Evolutionary conservation across 2,329 filamentous ascomycete genomes (phyloP).

Genomic region (Exophiala lecanii-corni): DNA sequence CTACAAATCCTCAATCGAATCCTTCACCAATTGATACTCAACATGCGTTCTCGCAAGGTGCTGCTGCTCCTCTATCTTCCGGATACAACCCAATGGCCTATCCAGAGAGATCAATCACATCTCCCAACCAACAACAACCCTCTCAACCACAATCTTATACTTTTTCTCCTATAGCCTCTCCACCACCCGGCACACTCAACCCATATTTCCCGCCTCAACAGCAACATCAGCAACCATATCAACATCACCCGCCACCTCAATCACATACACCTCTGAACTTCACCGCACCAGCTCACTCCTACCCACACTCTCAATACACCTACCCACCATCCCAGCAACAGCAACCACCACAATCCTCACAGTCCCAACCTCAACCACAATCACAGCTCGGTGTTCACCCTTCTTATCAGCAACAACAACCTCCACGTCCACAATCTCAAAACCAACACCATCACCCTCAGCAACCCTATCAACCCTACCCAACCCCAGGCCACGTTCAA

Average conservation of each 20-base stretch:
- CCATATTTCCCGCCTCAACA: slow-evolving; percentile 7
- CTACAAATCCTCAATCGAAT: slow-evolving; percentile 13
- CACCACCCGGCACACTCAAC: slow-evolving; percentile 11
- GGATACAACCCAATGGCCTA: slow-evolving; percentile 51
- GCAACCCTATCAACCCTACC: slow-evolving; percentile 33
- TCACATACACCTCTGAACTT: slow-evolving; percentile 21
- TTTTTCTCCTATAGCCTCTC: slow-evolving; percentile 21
- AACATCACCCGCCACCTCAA: slow-evolving; percentile 10
- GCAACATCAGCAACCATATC: slow-evolving; percentile 10
- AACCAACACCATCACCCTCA: slow-evolving; percentile 29
- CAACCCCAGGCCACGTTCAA: slow-evolving; percentile 37
- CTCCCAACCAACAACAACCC: slow-evolving; percentile 16
- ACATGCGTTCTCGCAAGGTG: slow-evolving; percentile 32
- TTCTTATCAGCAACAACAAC: slow-evolving; percentile 17
- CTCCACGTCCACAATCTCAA: slow-evolving; percentile 22
- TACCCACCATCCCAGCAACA: slow-evolving; percentile 30
- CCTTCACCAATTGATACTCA: slow-evolving; percentile 20
- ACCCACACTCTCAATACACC: slow-evolving; percentile 16
- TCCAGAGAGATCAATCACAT: slow-evolving; percentile 28
- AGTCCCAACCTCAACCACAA: slow-evolving; percentile 43
- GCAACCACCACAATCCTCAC: slow-evolving; percentile 41
- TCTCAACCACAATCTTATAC: slow-evolving; percentile 14
- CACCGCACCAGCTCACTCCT: slow-evolving; percentile 21
- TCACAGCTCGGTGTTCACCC: slow-evolving; percentile 38
- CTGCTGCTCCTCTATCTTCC: slow-evolving; percentile 38